phyloP scores from a whole-genome alignment of 257 asterid genomes.

The Primulina huaijiensis region DNA sequence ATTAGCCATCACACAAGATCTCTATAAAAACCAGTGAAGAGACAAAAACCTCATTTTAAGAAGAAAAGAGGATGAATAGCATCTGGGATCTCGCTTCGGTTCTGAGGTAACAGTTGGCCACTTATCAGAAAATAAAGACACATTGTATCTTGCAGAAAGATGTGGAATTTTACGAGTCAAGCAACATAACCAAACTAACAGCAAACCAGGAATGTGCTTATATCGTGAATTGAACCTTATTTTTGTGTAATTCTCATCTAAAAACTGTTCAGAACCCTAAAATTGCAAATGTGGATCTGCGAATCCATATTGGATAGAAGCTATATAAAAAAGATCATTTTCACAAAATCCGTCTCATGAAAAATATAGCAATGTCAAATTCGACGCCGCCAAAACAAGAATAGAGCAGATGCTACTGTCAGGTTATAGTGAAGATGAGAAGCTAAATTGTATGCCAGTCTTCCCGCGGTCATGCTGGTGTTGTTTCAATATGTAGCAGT shows the following conservation, averaged over 20 bases:
- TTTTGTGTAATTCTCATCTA: slow-evolving; percentile 27
- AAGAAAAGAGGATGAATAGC: not conserved
- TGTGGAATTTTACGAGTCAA: not conserved
- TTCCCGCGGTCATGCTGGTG: slow-evolving; percentile 71
- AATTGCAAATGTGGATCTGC: slow-evolving; percentile 28
- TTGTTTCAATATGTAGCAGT: slow-evolving; percentile 73
- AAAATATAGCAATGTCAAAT: slow-evolving; percentile 15
- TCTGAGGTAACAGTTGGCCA: not conserved
- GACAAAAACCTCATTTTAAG: not conserved
- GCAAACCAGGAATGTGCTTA: slow-evolving; percentile 6
- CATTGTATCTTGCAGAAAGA: not conserved
- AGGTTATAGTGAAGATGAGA: slow-evolving; percentile 64
- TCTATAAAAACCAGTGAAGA: not conserved
- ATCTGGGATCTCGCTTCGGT: not conserved
- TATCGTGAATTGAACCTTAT: slow-evolving; percentile 23
- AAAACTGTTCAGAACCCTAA: slow-evolving; percentile 22
- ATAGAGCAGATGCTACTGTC: slow-evolving; percentile 11
- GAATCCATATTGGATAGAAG: slow-evolving; percentile 26
- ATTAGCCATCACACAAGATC: not conserved
- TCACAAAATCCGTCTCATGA: slow-evolving; percentile 20
- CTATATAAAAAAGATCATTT: slow-evolving; percentile 10
- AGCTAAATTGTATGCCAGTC: slow-evolving; percentile 89
- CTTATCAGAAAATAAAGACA: slow-evolving; percentile 10
- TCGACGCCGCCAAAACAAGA: slow-evolving; percentile 20
- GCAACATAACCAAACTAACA: slow-evolving; percentile 22